These are phyloP conservation scores for Diplodia seriata DNA, from an alignment of 2,329 filamentous ascomycete species.

Conservation along the genomic window DNA sequence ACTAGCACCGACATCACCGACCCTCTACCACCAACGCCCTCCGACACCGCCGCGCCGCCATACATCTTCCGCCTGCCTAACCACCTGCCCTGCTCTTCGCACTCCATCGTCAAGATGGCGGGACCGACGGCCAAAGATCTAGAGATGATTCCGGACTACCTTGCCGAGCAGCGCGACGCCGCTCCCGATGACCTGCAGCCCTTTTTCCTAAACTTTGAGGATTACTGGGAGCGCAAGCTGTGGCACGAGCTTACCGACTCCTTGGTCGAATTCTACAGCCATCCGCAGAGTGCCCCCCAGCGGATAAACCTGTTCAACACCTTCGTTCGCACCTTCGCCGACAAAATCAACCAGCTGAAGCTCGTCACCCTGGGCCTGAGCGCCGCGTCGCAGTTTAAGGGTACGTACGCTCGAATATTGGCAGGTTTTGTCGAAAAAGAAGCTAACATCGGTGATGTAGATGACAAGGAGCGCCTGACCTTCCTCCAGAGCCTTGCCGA, in stretches of 20 bases:
- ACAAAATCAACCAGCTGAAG: constrained; percentile 99
- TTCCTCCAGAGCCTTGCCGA: constrained; percentile 85
- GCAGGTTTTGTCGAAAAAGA: background rate
- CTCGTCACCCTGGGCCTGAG: constrained; percentile 89
- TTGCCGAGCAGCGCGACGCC: constrained; percentile 85
- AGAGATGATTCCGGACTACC: constrained; percentile 90
- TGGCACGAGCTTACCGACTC: constrained; percentile 98
- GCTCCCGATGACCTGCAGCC: constrained; percentile 87
- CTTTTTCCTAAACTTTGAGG: constrained; percentile 90
- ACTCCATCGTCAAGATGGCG: constrained; percentile 41
- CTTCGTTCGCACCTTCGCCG: constrained; percentile 94
- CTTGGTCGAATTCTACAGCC: constrained; percentile 85
- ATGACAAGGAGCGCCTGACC: constrained; percentile 81
- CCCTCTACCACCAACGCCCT: constrained; percentile 35
- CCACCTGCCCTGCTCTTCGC: constrained; percentile 1
- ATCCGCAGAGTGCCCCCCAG: constrained; percentile 80
- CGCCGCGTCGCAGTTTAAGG: constrained; percentile 82
- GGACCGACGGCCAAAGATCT: constrained; percentile 68
- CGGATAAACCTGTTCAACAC: constrained; percentile 90
- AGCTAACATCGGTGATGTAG: constrained; percentile 57
- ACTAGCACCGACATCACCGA: constrained; percentile 34
- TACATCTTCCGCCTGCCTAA: constrained; percentile 7
- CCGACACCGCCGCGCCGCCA: constrained; percentile 19
- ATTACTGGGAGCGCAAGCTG: constrained; percentile 96
- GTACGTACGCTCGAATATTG: constrained; percentile 51